Evolutionary conservation across 768 basidiomycete species (phyloP).

Genomic region (Podaxis sp.): DNA sequence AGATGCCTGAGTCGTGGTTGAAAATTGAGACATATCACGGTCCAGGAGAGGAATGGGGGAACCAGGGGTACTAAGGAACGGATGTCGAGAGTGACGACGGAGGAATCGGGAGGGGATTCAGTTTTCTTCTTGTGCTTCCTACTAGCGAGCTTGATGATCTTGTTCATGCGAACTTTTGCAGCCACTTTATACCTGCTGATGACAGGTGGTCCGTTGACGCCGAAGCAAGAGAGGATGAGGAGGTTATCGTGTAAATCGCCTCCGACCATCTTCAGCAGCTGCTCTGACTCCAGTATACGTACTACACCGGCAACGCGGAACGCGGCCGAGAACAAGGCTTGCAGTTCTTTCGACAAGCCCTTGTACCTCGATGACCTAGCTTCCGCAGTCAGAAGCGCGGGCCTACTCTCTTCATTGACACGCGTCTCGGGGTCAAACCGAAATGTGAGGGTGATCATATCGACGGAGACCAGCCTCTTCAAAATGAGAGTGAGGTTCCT

Average conservation of each 20-base stretch:
- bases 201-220: constrained; percentile 8
- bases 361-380: constrained; percentile 9
- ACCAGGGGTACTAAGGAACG: constrained; percentile 3
- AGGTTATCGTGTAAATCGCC: constrained; percentile 2
- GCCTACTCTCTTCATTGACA: background rate
- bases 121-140: background rate
- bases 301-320: constrained; percentile 10
- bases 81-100: constrained; percentile 10
- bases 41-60: constrained; percentile 10
- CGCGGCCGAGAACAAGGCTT: constrained; percentile 6
- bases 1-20: constrained; percentile 4
- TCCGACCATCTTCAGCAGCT: constrained; percentile 5
- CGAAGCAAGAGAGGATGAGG: constrained; percentile 1
- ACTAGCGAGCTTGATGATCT: background rate
- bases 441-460: constrained; percentile 11
- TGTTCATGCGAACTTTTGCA: constrained; percentile 11
- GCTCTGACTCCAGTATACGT: constrained; percentile 10
- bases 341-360: constrained; percentile 8
- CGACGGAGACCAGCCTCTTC: constrained; percentile 10
- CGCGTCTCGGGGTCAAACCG: constrained; percentile 10
- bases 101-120: background rate
- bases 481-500: constrained; percentile 10
- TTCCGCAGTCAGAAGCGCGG: constrained; percentile 9
- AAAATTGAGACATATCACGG: constrained; percentile 4
- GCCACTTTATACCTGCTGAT: constrained; percentile 10